Conservation (phyloP, 2,329 filamentous ascomycete genomes). For the Phyllosticta citrichinensis region DNA sequence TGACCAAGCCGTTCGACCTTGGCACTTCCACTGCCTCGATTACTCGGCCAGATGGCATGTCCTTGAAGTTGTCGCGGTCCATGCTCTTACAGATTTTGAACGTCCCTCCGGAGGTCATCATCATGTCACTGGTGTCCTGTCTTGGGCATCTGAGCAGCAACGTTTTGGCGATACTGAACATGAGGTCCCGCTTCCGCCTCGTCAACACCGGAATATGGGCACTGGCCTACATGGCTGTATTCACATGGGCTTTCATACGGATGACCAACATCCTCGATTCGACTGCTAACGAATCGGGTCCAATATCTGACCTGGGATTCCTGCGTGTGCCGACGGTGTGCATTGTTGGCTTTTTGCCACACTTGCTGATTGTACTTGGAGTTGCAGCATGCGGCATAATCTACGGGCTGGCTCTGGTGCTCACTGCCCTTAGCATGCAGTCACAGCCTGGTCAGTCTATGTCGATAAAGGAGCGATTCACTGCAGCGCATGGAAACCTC, state of each 20-base stretch:
- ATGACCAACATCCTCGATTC: constrained; percentile 21
- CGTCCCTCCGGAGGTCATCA: constrained; percentile 76
- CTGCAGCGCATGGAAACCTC: constrained; percentile 73
- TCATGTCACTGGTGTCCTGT: constrained; percentile 78
- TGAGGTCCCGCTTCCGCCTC: constrained; percentile 71
- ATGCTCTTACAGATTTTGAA: constrained; percentile 74
- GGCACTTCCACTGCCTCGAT: constrained; percentile 30
- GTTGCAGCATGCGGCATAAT: constrained; percentile 68
- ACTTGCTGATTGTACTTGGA: constrained; percentile 74
- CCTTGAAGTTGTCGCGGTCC: constrained; percentile 34
- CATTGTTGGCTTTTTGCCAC: constrained; percentile 88
- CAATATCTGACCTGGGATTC: constrained; percentile 50
- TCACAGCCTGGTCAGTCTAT: constrained; percentile 35
- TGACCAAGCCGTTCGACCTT: constrained; percentile 69
- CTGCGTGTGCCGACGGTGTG: constrained; percentile 88
- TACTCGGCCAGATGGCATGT: constrained; percentile 35
- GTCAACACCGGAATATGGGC: constrained; percentile 85
- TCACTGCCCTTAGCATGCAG: constrained; percentile 62
- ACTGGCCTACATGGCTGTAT: constrained; percentile 76
- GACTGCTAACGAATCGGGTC: constrained; percentile 20
- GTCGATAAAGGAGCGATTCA: constrained; percentile 50
- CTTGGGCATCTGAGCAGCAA: constrained; percentile 86
- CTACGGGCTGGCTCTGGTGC: constrained; percentile 63
- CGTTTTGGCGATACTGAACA: constrained; percentile 65
- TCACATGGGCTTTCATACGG: constrained; percentile 60